phyloP scores from a whole-genome alignment of 108 stramenopile species.

The Nitzschia inconspicua region DNA sequence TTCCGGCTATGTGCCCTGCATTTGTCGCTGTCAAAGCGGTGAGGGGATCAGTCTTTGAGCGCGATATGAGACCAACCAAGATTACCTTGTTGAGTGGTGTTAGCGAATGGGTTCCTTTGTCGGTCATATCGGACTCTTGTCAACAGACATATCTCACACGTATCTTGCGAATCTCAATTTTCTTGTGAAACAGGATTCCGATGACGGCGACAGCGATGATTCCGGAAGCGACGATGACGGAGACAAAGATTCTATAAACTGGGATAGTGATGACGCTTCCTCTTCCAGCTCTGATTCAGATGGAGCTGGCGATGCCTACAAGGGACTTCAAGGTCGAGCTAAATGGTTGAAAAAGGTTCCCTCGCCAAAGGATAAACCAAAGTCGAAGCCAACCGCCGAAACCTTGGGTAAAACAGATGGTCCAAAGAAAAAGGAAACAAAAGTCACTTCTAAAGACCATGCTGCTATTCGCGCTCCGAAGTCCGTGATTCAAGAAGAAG shows the following conservation, averaged over 20 bases:
- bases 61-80: conserved; percentile 80
- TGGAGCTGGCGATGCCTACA: conserved; percentile 55
- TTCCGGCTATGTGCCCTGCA: conserved; percentile 20
- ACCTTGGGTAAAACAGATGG: conserved; percentile 46
- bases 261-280: conserved; percentile 48
- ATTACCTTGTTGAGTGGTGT: conserved; percentile 20
- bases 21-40: conserved; percentile 85
- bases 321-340: conserved; percentile 92
- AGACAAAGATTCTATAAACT: conserved; percentile 43
- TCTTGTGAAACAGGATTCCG: conserved; percentile 21
- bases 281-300: conserved; percentile 44
- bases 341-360: conserved; percentile 93
- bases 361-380: conserved; percentile 78
- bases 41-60: conserved; percentile 23
- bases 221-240: conserved; percentile 41
- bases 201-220: conserved; percentile 18
- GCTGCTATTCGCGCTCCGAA: conserved; percentile 51
- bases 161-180: neutral
- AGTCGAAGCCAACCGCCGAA: conserved; percentile 44
- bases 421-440: conserved; percentile 40
- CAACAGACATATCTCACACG: neutral
- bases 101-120: neutral
- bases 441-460: conserved; percentile 32
- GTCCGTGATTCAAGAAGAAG: conserved; percentile 56
- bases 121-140: neutral